Evolutionary conservation across 2,329 filamentous ascomycete genomes (phyloP), one percentile per base, ranked within the genome.

Genomic region (Mollisia scopiformis): DNA sequence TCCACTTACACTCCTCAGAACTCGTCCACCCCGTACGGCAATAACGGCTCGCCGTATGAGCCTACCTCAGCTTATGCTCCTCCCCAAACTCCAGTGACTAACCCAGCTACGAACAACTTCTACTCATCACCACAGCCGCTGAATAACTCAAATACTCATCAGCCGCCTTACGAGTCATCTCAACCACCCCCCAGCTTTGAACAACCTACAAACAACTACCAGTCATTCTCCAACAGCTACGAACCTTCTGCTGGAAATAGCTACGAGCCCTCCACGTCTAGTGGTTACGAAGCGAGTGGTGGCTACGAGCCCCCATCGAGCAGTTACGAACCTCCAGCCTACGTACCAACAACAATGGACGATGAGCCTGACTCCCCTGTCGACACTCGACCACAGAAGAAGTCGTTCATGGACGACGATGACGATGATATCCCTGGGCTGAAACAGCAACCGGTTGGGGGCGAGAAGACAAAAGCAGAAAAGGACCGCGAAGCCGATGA

Each of bases 401-500:
- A 90, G 74, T 87, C 85, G 23, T 88, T 92, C 69, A 91, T 95
- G 84, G 89, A 94, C 70, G 89, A 94, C 65, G 91, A 94, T 28
- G 89, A 93, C 13, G 87, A 89, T 65, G 86, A 90, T 61, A 82
- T 90, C 46, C 79, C 86, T 31, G 78, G 79, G 6, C 64, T 78
- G 46, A 79, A 74, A 43, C 55, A 66, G 14, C 73, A 77, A 39
- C 79, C 80, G 33, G 49, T 69, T n/a, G 71, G 68, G 41, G 78
- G 80, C 30, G 83, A 80, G 28, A 89, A 90, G 73, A 83, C 77
- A 1, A 88, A 89, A 73, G 78, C 83, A 39, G 88, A 90, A 13
- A 88, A 87, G 69, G 91, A 96, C 69, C 84, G 86, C 25, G 90
- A 92, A 74, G 93, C 93, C 51, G 89, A 92, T 59, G 93, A 96